phyloP scores from a whole-genome alignment of 1,139 yeast genomes.

The Suhomyces taliae region DNA sequence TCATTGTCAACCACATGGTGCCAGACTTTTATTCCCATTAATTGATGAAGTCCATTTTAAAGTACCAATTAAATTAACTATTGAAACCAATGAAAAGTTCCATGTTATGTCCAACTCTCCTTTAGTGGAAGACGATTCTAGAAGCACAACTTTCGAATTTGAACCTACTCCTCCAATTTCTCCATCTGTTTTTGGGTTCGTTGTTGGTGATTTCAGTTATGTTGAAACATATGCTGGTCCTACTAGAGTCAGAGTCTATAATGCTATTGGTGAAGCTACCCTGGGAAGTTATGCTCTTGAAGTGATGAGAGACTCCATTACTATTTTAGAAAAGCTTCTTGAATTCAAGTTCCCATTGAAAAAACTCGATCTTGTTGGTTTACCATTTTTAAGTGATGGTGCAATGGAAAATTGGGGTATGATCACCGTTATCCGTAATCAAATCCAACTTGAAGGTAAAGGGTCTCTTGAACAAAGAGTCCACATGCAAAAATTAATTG shows the following conservation, averaged over 20 bases:
- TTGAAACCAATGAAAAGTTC: slow-evolving; percentile 46
- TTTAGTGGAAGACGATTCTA: slow-evolving; percentile 25
- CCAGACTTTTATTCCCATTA: slow-evolving; percentile 62
- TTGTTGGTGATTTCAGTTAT: slow-evolving; percentile 61
- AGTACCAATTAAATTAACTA: slow-evolving; percentile 47
- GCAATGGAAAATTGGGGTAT: slow-evolving; percentile 82
- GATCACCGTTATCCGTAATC: slow-evolving; percentile 56
- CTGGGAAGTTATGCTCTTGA: slow-evolving; percentile 48
- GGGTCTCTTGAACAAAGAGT: slow-evolving; percentile 20
- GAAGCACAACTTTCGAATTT: slow-evolving; percentile 40
- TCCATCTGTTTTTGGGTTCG: slow-evolving; percentile 64
- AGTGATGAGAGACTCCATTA: slow-evolving; percentile 46
- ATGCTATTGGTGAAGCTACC: slow-evolving; percentile 53
- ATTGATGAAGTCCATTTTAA: slow-evolving; percentile 62
- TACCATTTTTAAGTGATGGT: slow-evolving; percentile 71
- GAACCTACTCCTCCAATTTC: slow-evolving; percentile 57
- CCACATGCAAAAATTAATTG: slow-evolving; percentile 53
- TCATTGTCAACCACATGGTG: slow-evolving; percentile 68
- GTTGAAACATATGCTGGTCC: slow-evolving; percentile 17
- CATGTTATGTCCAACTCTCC: slow-evolving; percentile 52
- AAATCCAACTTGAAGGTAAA: slow-evolving; percentile 30
- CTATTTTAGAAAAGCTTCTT: slow-evolving; percentile 44
- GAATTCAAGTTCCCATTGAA: slow-evolving; percentile 51
- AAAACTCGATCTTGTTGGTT: slow-evolving; percentile 63
- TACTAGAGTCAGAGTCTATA: slow-evolving; percentile 49